These are phyloP conservation scores for Henckelia pumila DNA, from an alignment of 257 asterid genomes.

Conservation along the genomic window DNA sequence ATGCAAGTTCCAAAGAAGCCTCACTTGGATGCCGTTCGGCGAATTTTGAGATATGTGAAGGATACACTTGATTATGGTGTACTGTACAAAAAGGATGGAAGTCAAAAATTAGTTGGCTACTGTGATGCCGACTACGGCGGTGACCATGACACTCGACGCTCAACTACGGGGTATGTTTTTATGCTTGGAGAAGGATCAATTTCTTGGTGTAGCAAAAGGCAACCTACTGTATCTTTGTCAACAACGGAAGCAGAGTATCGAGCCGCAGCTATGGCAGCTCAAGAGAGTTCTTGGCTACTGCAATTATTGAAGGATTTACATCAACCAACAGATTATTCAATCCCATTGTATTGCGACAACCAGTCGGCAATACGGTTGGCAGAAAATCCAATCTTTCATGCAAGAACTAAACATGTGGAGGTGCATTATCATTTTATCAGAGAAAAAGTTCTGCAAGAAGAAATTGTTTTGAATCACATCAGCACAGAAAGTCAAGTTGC, in stretches of 20 bases:
- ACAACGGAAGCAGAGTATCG: background rate
- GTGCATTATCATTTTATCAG: too few species aligned
- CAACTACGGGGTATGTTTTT: background rate
- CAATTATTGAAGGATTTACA: background rate
- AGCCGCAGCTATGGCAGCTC: background rate
- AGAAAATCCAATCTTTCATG: too few species aligned
- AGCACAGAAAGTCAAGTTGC: too few species aligned
- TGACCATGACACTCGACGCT: background rate
- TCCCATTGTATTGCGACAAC: too few species aligned
- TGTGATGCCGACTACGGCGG: background rate
- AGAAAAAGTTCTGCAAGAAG: too few species aligned
- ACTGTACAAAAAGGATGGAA: background rate
- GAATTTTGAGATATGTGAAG: background rate
- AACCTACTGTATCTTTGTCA: background rate
- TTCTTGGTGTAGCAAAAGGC: background rate
- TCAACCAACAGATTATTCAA: background rate
- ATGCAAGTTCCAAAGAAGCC: constrained; percentile 10
- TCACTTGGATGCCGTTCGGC: background rate
- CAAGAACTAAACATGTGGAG: too few species aligned
- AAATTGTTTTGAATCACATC: too few species aligned
- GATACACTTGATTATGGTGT: background rate
- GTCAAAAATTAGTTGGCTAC: background rate
- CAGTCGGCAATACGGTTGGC: too few species aligned
- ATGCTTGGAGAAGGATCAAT: background rate
- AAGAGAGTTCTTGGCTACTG: background rate